Evolutionary conservation across 2,329 filamentous ascomycete genomes (phyloP), one percentile per base, ranked within the genome.

Genomic region (Aspergillus terreus): DNA sequence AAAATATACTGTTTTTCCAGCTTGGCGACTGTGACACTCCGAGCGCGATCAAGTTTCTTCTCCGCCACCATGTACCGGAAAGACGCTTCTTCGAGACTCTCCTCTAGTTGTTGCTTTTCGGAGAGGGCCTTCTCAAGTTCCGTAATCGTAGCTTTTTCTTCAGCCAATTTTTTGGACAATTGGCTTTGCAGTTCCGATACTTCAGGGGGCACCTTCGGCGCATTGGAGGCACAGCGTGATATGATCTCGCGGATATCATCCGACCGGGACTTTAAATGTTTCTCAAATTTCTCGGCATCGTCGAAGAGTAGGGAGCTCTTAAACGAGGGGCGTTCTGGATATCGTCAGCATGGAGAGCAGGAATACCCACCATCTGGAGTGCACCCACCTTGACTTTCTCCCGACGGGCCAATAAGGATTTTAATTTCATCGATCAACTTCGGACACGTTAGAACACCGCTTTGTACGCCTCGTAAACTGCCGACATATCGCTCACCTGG

Each of bases 41-140:
- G 92, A 21, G 87, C 83, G 41, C 94, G 84, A 68, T 99, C 94
- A 47, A 97, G 78, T 68, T 91, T 94, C 76, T 95, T 95, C 70
- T 99, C 94, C 0, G 94, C 94, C 60, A 95, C 89, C 76, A 97
- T 90, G 65, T 95, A 97, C 58, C 94, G 84, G 53, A 95, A 78
- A 4, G 91, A 95, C 14, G 92, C 94, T 32, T 84, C 86, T 66
- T 97, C 92, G 17, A 97, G 78, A 56, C 92, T 87, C 63, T 94
- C 88, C 44, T 90, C 90, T 3, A 96, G 78, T 60, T 89, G 85
- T 49, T 95, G 87, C 63, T 94, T 95, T 63, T 96, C 91, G 6
- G 82, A 78, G 45, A 84, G 80, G 11, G 92, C 76, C 49, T 86
- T 82, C 58, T 95, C 90, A 46, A 95, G 73, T 66, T 92, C 88